Base-by-base conservation (phyloP, 345 rosid species). In the Laguncularia racemosa region DNA sequence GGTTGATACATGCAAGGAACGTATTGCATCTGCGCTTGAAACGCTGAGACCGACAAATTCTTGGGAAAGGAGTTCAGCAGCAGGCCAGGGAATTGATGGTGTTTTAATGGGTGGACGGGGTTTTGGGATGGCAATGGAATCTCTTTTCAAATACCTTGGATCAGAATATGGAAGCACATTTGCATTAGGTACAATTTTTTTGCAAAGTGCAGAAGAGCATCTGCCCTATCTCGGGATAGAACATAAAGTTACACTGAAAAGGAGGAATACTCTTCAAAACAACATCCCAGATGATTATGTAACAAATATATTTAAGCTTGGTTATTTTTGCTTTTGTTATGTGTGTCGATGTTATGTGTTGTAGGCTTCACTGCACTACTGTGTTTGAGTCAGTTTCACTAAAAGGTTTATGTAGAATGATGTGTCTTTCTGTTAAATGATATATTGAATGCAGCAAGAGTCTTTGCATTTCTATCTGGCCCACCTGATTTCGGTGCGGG, bases 401-500 rank as follows among this genome's bases (percentile, higher is more conserved):
- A 33, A 33, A 33, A 33, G 40, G 40, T 33, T 33, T 33, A 33
- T 9, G 7, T 1, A n/a, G 55, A 44, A 48, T 16, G 38, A 45
- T 60, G 47, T 44, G 50, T 38, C 50, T 52, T 48, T 23, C 63
- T 40, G 47, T 60, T 61, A 62, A 65, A 61, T 46, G 68, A 71
- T 58, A n/a, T 51, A 58, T 17, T 74, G 43, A 56, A 28, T 76
- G 82, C 93, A 95, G 99, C 96, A 68, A 85, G 97, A 78, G 89
- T 90, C 46, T 95, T 87, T 78, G 84, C 96, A 57, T 95, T 88
- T 72, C 61, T 95, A 47, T 95, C 99, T 63, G 99, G 99, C 62
- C 96, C 96, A 75, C 97, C 99, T 73, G 99, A 95, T 82, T 82
- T 85, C 71, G 99, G 99, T 67, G 88, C 89, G 76, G 99, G 99